Evolutionary conservation across 495 filamentous ascomycete species (phyloP).

Genomic region (Neohortaea acidophila): DNA sequence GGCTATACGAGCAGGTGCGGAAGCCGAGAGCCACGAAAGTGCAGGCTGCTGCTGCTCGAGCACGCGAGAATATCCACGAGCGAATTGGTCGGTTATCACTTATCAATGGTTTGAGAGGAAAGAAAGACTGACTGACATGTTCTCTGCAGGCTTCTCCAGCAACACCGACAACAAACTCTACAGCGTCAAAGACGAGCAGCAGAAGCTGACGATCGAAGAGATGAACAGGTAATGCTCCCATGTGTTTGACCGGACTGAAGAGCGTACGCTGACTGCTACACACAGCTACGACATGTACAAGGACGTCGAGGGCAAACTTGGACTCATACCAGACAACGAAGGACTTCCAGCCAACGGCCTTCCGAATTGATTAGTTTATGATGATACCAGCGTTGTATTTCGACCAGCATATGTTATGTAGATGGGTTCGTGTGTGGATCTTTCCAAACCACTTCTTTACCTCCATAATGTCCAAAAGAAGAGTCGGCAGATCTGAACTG

Average conservation of each 20-base stretch:
- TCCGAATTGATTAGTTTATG: no score
- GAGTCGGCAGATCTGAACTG: no score
- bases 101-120: background rate
- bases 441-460: no score
- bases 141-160: constrained; percentile 5
- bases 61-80: constrained; percentile 9
- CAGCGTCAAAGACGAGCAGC: constrained; percentile 1
- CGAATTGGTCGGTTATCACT: constrained; percentile 2
- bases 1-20: constrained; percentile 32
- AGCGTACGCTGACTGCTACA: background rate
- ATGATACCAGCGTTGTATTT: no score
- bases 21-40: constrained; percentile 28
- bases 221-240: constrained; percentile 2
- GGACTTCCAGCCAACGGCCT: no score
- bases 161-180: background rate
- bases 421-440: no score
- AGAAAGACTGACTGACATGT: background rate
- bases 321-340: background rate
- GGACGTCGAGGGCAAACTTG: background rate
- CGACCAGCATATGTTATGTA: no score
- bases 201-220: constrained; percentile 8
- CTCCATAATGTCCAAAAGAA: no score
- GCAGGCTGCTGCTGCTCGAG: constrained; percentile 24
- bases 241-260: background rate
- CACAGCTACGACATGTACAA: background rate